Percentiles rank a stretch among this genome's conserved stretches.
Evolutionary conservation across 306 rosid genomes (phyloP).

Genomic region (Chamaecrista fasciculata): DNA sequence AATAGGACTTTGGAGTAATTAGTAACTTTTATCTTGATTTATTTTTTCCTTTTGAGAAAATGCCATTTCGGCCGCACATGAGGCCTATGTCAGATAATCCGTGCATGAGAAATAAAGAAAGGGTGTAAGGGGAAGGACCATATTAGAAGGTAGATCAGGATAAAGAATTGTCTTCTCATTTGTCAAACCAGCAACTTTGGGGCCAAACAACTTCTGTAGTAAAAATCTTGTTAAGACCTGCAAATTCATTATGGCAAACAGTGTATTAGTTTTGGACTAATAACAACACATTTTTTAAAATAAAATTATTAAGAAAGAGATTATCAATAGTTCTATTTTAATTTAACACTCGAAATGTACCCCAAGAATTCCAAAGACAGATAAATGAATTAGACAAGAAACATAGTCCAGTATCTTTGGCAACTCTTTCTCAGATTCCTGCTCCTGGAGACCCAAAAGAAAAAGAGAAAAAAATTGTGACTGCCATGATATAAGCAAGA

Average conservation of each 20-base stretch:
- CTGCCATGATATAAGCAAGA: background rate
- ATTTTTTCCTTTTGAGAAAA: background rate
- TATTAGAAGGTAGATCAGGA: constrained; percentile 68
- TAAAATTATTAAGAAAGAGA: constrained; percentile 1
- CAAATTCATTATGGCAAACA: constrained; percentile 7
- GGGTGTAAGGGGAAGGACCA: constrained; percentile 40
- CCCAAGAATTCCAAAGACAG: constrained; percentile 27
- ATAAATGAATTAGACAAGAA: constrained; percentile 9
- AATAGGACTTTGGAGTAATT: background rate
- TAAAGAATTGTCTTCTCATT: constrained; percentile 41
- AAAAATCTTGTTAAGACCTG: constrained; percentile 57
- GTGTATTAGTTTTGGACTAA: background rate
- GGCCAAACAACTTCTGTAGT: constrained; percentile 56
- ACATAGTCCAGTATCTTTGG: constrained; percentile 9
- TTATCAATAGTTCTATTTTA: background rate
- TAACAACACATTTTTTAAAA: background rate
- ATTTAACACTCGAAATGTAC: background rate
- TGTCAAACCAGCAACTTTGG: constrained; percentile 43
- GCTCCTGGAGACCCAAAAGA: background rate
- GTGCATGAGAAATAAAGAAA: background rate
- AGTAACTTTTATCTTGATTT: background rate
- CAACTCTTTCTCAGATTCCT: constrained; percentile 5
- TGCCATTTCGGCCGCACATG: background rate
- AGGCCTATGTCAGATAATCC: background rate
- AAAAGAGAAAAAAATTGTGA: background rate